phyloP scores from a whole-genome alignment of 352 stramenopile species.

The Globisporangium acanthophoron region DNA sequence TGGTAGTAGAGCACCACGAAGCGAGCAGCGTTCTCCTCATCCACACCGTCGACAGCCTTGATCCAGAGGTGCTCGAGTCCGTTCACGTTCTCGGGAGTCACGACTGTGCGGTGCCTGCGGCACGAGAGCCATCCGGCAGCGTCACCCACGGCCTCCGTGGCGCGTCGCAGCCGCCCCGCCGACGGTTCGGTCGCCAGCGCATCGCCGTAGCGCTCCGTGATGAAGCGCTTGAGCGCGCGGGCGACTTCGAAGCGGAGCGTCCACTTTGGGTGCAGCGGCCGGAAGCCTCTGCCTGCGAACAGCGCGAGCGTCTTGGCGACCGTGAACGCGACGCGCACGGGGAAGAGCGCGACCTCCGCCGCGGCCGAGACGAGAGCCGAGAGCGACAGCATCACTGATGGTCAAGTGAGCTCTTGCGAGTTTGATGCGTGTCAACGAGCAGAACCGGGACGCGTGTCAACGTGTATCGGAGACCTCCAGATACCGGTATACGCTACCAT shows the following conservation, averaged over 20 bases:
- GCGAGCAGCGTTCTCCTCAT: not conserved
- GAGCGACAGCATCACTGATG: not conserved
- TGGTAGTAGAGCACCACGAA: constrained; percentile 18
- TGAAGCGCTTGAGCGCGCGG: constrained; percentile 18
- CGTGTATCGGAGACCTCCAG: no score
- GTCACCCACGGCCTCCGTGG: constrained; percentile 18
- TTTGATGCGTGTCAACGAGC: no score
- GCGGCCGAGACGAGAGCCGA: not conserved
- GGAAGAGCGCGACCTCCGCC: constrained; percentile 13
- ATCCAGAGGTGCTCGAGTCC: constrained; percentile 15
- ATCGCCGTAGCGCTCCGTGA: constrained; percentile 19
- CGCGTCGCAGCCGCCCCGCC: constrained; percentile 11
- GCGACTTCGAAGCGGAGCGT: constrained; percentile 39
- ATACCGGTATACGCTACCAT: no score
- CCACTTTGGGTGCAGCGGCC: constrained; percentile 20
- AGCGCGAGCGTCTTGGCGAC: constrained; percentile 6
- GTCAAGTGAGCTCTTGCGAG: no score
- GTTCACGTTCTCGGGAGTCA: constrained; percentile 21
- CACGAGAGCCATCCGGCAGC: constrained; percentile 21
- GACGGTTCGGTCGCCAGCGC: constrained; percentile 12
- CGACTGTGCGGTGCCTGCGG: constrained; percentile 9
- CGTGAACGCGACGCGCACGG: constrained; percentile 12
- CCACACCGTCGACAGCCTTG: not conserved
- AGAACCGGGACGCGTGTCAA: no score
- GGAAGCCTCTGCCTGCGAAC: constrained; percentile 4